These are phyloP conservation scores for Psophocarpus tetragonolobus DNA, from an alignment of 306 rosid genomes.

Conservation along the genomic window DNA sequence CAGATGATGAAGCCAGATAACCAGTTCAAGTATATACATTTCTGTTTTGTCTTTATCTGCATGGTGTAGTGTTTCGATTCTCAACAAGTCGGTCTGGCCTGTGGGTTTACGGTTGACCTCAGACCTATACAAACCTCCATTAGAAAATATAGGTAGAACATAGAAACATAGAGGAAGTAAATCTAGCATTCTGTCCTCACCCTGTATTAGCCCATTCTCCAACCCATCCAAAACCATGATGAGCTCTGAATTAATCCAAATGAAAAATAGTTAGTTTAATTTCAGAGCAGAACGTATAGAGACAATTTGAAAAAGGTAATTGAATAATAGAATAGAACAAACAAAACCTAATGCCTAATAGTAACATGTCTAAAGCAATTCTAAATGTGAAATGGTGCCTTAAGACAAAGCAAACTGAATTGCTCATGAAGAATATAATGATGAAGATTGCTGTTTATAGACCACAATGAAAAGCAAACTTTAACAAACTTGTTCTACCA, in stretches of 20 bases:
- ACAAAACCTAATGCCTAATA: not conserved
- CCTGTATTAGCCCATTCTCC: conserved; percentile 99
- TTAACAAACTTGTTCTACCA: conserved; percentile 25
- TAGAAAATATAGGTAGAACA: conserved; percentile 15
- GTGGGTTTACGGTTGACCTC: conserved; percentile 70
- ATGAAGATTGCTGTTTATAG: not conserved
- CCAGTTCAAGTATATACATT: conserved; percentile 78
- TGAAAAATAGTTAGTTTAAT: conserved; percentile 27
- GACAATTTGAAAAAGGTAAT: not conserved
- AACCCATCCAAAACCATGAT: conserved; percentile 98
- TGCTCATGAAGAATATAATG: not conserved
- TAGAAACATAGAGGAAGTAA: conserved; percentile 6
- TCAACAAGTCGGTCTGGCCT: conserved; percentile 74
- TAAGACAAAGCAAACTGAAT: conserved; percentile 6
- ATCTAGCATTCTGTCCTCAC: conserved; percentile 48
- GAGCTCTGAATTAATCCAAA: conserved; percentile 68
- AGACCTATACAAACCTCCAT: conserved; percentile 54
- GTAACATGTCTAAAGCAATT: not conserved
- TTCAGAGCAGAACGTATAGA: conserved; percentile 10
- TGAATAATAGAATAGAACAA: not conserved
- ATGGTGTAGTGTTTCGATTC: conserved; percentile 92
- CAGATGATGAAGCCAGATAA: conserved; percentile 91
- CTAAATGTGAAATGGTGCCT: conserved; percentile 14
- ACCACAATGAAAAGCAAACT: conserved; percentile 20
- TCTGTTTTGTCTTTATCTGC: conserved; percentile 88